phyloP scores from a whole-genome alignment of 805 yeast genomes.

The Wickerhamiella vanderwaltii region DNA sequence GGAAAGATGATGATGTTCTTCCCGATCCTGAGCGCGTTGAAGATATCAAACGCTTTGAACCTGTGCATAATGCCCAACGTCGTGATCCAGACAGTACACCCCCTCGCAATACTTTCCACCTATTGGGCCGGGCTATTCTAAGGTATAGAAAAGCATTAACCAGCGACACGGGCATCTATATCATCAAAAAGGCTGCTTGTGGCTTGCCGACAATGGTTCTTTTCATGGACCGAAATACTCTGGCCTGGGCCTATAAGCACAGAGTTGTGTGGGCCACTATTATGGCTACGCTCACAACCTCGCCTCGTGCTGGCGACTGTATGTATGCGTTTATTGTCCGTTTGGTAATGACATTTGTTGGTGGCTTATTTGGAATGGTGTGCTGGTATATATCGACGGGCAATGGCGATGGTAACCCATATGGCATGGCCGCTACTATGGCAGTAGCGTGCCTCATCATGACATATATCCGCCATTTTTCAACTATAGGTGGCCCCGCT shows the following conservation, averaged over 20 bases:
- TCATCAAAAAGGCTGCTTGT: background rate
- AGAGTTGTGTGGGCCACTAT: conserved; percentile 26
- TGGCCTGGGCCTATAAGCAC: conserved; percentile 19
- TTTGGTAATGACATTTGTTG: conserved; percentile 24
- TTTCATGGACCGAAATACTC: conserved; percentile 21
- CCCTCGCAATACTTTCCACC: conserved; percentile 22
- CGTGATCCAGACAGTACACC: conserved; percentile 27
- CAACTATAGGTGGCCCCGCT: conserved; percentile 22
- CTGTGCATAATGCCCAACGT: conserved; percentile 12
- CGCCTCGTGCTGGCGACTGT: conserved; percentile 27
- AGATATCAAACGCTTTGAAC: background rate
- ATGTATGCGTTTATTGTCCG: conserved; percentile 23
- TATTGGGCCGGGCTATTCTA: conserved; percentile 16
- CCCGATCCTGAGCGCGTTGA: conserved; percentile 1
- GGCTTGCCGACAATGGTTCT: conserved; percentile 19
- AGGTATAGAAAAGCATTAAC: background rate
- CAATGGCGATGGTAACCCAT: conserved; percentile 26
- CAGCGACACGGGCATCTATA: background rate
- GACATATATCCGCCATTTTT: conserved; percentile 25
- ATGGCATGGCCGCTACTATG: conserved; percentile 26
- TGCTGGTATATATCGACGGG: conserved; percentile 27
- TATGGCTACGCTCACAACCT: conserved; percentile 24
- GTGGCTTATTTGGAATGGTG: conserved; percentile 26
- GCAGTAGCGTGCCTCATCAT: conserved; percentile 21
- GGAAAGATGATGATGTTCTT: background rate